These are phyloP conservation scores for Oldenlandia corymbosa DNA, from an alignment of 257 asterid species.

Conservation along the genomic window DNA sequence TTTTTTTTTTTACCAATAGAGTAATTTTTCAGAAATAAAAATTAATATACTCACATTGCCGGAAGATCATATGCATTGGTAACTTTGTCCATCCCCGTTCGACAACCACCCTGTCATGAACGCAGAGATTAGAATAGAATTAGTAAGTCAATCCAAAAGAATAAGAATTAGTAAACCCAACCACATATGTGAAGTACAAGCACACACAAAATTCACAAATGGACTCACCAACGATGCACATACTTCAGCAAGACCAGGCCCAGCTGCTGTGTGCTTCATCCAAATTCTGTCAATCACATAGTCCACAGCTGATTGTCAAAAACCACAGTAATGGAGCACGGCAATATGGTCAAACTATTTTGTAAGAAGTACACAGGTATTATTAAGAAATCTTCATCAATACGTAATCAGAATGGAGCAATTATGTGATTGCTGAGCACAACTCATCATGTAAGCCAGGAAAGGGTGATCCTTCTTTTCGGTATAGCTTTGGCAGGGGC, in stretches of 20 bases:
- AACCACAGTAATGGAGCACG: not conserved
- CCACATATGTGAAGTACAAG: not conserved
- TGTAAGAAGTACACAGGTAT: not conserved
- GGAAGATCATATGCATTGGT: slow-evolving; percentile 83
- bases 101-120: slow-evolving; percentile 81
- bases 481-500: not conserved
- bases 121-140: too few relatives aligned
- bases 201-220: not conserved
- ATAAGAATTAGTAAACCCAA: too few relatives aligned
- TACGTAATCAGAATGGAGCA: not conserved
- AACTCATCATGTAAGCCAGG: not conserved
- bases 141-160: too few relatives aligned
- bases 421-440: not conserved
- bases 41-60: slow-evolving; percentile 79
- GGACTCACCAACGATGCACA: slow-evolving; percentile 33
- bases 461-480: not conserved
- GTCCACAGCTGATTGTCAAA: slow-evolving; percentile 18
- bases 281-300: slow-evolving; percentile 53
- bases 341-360: not conserved
- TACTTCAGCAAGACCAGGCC: slow-evolving; percentile 96
- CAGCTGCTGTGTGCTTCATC: slow-evolving; percentile 99
- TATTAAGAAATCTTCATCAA: not conserved
- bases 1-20: too few relatives aligned
- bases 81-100: slow-evolving; percentile 98
- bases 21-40: too few relatives aligned